Base-by-base conservation (phyloP, 371 early-diverging fungal species). In the Mortierella sp. region DNA sequence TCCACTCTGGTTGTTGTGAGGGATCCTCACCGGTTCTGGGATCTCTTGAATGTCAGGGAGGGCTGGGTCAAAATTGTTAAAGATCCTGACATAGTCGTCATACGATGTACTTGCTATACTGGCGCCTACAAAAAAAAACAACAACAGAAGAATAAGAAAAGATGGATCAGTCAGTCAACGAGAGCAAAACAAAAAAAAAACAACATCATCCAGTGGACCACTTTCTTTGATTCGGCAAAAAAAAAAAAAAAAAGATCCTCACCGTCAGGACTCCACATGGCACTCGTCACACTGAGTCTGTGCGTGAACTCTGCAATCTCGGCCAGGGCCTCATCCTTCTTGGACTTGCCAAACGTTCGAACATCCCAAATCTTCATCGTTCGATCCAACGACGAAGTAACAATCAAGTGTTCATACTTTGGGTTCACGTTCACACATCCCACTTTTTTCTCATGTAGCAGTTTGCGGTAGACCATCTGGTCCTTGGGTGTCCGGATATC, bases 341-440 rank as follows among this genome's bases (percentile, higher is more conserved):
- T 67, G 45, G 60, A 51, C 34, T 63, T 58, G 8, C 68, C 65
- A 71, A 87, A 78, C 43, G 84, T 86, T 24, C 96, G 79, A 8
- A 81, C 70, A 73, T 96, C 96, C 92, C 93, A 95, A 13, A 96
- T 70, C 19, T 84, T 83, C 54, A 88, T 80, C 0, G 87, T 84
- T 16, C 89, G 79, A 71, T 94, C 95, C 54, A 88, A 81, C 9
- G 89, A 89, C 0, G 87, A 82, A 0, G 88, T 85, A 4, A 86
- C 89, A n/a, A 95, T 58, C 39, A 89, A 72, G 62, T 91, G 72
- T 2, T 59, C 54, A 31, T 89, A 73, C 10, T 80, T 79, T n/a
- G 92, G 92, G 42, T 93, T 90, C 16, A 90, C 67, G n/a, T 84
- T 79, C 18, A 93, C 74, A 62, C 90, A 87, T 1, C 91, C 91